Percentiles rank a stretch among this genome's conserved stretches.
phyloP scores from a whole-genome alignment of 1,284 basidiomycete genomes.

The Naganishia sp. region DNA sequence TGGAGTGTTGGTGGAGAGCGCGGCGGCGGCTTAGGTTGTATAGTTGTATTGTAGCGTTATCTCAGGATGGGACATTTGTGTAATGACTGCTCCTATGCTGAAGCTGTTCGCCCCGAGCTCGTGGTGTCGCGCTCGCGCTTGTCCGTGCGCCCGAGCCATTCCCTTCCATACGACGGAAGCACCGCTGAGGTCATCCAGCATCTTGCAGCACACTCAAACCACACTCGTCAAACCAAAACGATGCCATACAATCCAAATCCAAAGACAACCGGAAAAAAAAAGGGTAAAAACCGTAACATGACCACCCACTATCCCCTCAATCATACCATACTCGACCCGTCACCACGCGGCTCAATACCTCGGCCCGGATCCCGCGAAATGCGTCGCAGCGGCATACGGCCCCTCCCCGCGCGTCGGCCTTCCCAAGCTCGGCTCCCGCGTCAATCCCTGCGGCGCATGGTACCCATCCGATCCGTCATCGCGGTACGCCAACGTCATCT shows the following conservation, averaged over 20 bases:
- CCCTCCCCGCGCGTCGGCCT: slow-evolving; percentile 33
- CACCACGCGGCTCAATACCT: slow-evolving; percentile 8
- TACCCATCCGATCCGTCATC: not conserved
- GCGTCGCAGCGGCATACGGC: slow-evolving; percentile 31
- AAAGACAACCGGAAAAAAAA: not conserved
- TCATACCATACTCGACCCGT: not conserved
- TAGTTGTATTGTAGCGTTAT: not conserved
- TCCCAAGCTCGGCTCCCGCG: slow-evolving; percentile 28
- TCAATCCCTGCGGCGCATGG: slow-evolving; percentile 7
- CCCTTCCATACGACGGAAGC: too few species aligned
- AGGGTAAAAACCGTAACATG: not conserved
- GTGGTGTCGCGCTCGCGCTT: too few species aligned
- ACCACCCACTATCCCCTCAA: not conserved
- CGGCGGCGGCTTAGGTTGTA: too few species aligned
- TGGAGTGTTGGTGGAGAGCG: slow-evolving; percentile 10
- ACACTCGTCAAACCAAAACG: not conserved
- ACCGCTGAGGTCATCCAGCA: too few species aligned
- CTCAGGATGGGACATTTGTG: not conserved
- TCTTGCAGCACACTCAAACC: not conserved
- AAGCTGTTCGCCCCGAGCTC: too few species aligned
- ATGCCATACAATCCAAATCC: not conserved
- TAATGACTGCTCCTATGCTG: too few species aligned
- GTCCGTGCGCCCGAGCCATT: too few species aligned
- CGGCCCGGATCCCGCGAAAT: slow-evolving; percentile 3
- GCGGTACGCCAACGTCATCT: not conserved